Evolutionary conservation across 2,329 filamentous ascomycete species (phyloP).

Genomic region (Aureobasidium sp.): DNA sequence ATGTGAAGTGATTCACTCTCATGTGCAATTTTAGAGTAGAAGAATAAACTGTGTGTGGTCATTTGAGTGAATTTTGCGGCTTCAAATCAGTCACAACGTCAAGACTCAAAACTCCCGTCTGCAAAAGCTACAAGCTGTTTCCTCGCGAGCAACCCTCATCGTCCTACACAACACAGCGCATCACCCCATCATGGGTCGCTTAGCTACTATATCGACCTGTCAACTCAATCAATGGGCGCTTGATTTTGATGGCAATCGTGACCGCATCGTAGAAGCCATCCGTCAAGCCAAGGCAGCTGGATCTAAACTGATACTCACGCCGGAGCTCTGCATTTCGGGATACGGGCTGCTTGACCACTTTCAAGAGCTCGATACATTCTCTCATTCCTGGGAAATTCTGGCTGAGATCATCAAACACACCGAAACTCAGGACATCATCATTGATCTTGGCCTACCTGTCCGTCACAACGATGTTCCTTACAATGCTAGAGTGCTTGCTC

Average conservation of each 20-base stretch:
- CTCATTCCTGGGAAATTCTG: slow-evolving; percentile 52
- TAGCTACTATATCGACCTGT: slow-evolving; percentile 38
- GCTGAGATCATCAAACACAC: slow-evolving; percentile 52
- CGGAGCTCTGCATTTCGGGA: slow-evolving; percentile 47
- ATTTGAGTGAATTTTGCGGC: slow-evolving; percentile 2
- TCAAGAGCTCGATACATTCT: slow-evolving; percentile 34
- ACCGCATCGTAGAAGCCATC: slow-evolving; percentile 57
- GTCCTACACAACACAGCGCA: not conserved
- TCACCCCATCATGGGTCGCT: slow-evolving; percentile 26
- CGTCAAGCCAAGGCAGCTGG: slow-evolving; percentile 50
- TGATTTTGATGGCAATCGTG: slow-evolving; percentile 56
- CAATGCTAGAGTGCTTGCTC: slow-evolving; percentile 57
- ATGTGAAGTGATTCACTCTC: too few species aligned
- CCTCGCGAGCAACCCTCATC: not conserved
- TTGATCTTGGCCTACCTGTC: slow-evolving; percentile 47
- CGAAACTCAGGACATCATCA: slow-evolving; percentile 55
- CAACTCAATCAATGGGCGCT: slow-evolving; percentile 42
- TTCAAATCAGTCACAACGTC: not conserved
- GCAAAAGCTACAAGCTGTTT: not conserved
- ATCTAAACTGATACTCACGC: slow-evolving; percentile 48
- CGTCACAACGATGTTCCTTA: slow-evolving; percentile 54
- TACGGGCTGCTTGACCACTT: slow-evolving; percentile 63
- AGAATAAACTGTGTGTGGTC: not conserved
- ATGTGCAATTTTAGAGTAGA: not conserved
- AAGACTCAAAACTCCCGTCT: not conserved